phyloP scores from a whole-genome alignment of 176 grass and related monocot species.

The Melocanna baccifera region DNA sequence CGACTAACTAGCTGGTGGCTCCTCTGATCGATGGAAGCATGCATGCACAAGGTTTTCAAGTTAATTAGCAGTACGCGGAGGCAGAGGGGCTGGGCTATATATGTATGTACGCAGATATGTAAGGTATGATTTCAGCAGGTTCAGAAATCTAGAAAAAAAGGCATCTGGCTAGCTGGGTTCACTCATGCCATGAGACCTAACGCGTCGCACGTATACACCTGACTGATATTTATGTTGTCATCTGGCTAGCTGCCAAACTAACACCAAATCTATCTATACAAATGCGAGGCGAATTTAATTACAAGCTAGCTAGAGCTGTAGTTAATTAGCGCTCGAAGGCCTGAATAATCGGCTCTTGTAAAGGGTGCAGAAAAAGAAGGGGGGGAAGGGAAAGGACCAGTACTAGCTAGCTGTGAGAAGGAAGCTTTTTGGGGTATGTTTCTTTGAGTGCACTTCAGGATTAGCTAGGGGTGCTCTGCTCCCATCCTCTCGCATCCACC shows the following conservation, averaged over 20 bases:
- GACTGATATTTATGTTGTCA: slow-evolving; percentile 1
- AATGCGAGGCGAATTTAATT: background rate
- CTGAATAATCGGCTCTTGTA: background rate
- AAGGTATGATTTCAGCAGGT: background rate
- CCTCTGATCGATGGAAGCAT: slow-evolving; percentile 10
- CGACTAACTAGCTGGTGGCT: background rate
- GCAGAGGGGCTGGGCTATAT: too few species aligned
- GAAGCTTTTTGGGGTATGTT: slow-evolving; percentile 46
- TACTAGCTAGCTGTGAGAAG: slow-evolving; percentile 18
- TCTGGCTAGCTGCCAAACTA: background rate
- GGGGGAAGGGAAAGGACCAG: background rate
- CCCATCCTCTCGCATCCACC: slow-evolving; percentile 41
- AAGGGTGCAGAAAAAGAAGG: background rate
- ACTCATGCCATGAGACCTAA: slow-evolving; percentile 24
- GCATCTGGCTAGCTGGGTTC: background rate
- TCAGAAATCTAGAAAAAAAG: slow-evolving; percentile 15
- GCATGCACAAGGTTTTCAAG: background rate
- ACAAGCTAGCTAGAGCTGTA: background rate
- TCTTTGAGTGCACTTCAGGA: slow-evolving; percentile 86
- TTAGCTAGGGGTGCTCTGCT: background rate
- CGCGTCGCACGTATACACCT: background rate
- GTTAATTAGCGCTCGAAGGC: background rate
- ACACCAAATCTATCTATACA: background rate
- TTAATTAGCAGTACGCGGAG: background rate
- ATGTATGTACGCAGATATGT: background rate